Percentiles rank a stretch among this genome's conserved stretches.
phyloP scores from a whole-genome alignment of 176 grass and related monocot genomes.

The Triticum urartu region DNA sequence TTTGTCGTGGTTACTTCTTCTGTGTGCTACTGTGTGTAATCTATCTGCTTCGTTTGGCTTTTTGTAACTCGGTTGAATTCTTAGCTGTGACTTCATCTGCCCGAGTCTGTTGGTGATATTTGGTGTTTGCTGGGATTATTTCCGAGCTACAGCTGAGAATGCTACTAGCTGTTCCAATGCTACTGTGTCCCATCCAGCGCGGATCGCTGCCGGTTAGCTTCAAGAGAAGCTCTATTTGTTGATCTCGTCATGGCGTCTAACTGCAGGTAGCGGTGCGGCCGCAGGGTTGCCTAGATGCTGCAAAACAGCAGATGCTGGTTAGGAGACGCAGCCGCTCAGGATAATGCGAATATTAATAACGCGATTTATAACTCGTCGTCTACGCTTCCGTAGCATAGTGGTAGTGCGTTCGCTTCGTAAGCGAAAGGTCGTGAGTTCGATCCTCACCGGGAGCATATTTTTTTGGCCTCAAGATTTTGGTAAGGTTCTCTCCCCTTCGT shows the following conservation, averaged over 20 bases:
- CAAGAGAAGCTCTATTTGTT: neutral
- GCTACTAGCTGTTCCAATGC: no score
- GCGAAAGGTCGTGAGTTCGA: slow-evolving; percentile 96
- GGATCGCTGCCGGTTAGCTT: neutral
- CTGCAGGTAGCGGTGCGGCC: neutral
- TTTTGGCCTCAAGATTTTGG: no score
- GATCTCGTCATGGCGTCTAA: neutral
- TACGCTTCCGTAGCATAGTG: slow-evolving; percentile 67
- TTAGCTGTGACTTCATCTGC: no score
- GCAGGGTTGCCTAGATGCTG: no score
- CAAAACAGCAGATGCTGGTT: no score
- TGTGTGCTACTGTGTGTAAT: neutral
- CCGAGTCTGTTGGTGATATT: neutral
- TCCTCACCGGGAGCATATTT: slow-evolving; percentile 62
- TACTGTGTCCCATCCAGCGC: neutral
- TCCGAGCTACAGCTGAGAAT: neutral
- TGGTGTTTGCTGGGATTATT: neutral
- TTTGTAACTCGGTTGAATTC: neutral
- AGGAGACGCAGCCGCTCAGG: no score
- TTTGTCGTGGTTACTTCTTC: neutral
- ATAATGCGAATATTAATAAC: neutral
- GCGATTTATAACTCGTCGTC: rapidly evolving
- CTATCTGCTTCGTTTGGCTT: neutral
- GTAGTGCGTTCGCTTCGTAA: slow-evolving; percentile 94
- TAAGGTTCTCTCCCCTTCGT: no score